Conservation (phyloP, 208 protist species). For the Crithidia expoeki region DNA sequence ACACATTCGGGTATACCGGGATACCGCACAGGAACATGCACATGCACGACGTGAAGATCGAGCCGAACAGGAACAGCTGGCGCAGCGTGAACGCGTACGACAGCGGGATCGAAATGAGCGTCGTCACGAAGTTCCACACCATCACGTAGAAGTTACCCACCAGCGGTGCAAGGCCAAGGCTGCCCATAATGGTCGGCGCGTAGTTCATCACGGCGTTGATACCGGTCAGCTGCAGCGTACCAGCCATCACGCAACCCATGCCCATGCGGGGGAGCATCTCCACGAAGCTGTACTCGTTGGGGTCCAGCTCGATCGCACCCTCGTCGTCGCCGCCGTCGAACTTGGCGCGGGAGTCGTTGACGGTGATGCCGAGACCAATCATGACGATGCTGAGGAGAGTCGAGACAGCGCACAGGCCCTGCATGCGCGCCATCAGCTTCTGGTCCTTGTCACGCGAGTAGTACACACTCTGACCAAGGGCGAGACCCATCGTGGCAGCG, state of each 20-base stretch:
- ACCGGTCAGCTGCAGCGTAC: slow-evolving; percentile 82
- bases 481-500: slow-evolving; percentile 63
- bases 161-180: slow-evolving; percentile 62
- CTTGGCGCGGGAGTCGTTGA: slow-evolving; percentile 28
- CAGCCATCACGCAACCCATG: slow-evolving; percentile 57
- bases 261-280: slow-evolving; percentile 57
- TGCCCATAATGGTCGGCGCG: slow-evolving; percentile 78
- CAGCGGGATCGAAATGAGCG: slow-evolving; percentile 75
- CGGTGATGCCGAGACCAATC: slow-evolving; percentile 45
- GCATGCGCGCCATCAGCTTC: slow-evolving; percentile 62
- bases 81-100: slow-evolving; percentile 69
- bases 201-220: slow-evolving; percentile 91
- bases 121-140: slow-evolving; percentile 87
- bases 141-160: slow-evolving; percentile 86
- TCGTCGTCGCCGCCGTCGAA: slow-evolving; percentile 26
- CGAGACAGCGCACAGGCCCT: slow-evolving; percentile 67
- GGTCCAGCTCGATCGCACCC: slow-evolving; percentile 12
- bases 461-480: slow-evolving; percentile 50
- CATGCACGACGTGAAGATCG: slow-evolving; percentile 55
- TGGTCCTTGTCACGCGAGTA: slow-evolving; percentile 37
- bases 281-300: slow-evolving; percentile 53
- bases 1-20: slow-evolving; percentile 76
- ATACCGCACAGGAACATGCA: slow-evolving; percentile 83
- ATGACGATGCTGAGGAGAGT: slow-evolving; percentile 64
- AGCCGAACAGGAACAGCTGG: slow-evolving; percentile 67